Conservation (phyloP, 768 basidiomycete genomes). For the Kwoniella botswanensis region DNA sequence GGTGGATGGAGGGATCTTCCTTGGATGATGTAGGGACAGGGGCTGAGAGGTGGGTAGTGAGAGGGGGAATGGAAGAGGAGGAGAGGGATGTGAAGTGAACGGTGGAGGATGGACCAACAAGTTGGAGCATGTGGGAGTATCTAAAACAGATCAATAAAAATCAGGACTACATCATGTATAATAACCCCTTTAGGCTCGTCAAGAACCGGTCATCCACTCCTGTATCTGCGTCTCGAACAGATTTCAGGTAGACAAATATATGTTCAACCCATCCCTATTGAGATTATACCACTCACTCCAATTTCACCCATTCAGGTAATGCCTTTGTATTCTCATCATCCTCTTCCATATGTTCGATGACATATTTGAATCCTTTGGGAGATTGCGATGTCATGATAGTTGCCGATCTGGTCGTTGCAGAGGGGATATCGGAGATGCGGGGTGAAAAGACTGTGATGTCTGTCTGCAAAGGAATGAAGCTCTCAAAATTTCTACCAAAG, state of each 20-base stretch:
- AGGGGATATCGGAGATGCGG: too few species aligned
- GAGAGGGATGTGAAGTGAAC: slow-evolving; percentile 90
- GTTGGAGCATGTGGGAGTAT: slow-evolving; percentile 77
- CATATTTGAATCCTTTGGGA: slow-evolving; percentile 62
- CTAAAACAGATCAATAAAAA: slow-evolving; percentile 11
- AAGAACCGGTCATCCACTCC: slow-evolving; percentile 18
- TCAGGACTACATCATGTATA: not conserved
- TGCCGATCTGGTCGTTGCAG: too few species aligned
- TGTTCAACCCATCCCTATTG: not conserved
- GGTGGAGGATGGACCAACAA: slow-evolving; percentile 69
- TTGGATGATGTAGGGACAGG: slow-evolving; percentile 32
- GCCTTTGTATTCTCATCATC: slow-evolving; percentile 79
- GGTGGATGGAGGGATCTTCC: not conserved
- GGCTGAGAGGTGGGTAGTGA: slow-evolving; percentile 59
- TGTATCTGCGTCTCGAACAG: too few species aligned
- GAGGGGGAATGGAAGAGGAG: slow-evolving; percentile 66
- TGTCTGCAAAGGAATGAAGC: too few species aligned
- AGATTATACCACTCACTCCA: slow-evolving; percentile 71
- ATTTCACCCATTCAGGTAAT: slow-evolving; percentile 76
- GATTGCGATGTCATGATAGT: not conserved
- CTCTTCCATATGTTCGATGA: slow-evolving; percentile 71
- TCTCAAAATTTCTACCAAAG: too few species aligned
- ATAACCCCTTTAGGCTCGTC: not conserved
- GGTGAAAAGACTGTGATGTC: too few species aligned
- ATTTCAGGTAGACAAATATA: not conserved